Conservation (phyloP, 352 stramenopile species). For the Globisporangium carolinianum region DNA sequence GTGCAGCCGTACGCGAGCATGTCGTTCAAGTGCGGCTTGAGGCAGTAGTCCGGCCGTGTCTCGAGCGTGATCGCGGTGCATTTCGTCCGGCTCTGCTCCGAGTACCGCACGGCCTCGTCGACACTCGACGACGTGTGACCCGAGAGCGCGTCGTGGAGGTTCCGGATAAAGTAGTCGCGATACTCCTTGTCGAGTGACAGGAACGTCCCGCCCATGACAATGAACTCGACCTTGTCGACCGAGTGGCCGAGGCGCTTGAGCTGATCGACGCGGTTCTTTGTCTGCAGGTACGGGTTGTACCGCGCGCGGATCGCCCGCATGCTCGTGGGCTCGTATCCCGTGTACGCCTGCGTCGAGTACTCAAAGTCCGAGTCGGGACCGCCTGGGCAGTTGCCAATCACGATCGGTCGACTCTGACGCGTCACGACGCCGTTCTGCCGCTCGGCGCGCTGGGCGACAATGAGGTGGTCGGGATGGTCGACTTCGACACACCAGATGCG, state of each 20-base stretch:
- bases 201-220: constrained; percentile 98
- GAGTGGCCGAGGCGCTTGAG: constrained; percentile 85
- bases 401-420: constrained; percentile 7
- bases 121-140: constrained; percentile 89
- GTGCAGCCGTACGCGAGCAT: constrained; percentile 97
- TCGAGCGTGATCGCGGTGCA: constrained; percentile 96
- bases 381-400: constrained; percentile 68
- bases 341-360: constrained; percentile 96
- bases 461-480: constrained; percentile 10
- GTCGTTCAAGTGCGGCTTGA: constrained; percentile 95
- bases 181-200: constrained; percentile 91
- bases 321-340: constrained; percentile 95
- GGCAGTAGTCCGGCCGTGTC: constrained; percentile 95
- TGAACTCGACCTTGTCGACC: constrained; percentile 97
- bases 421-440: constrained; percentile 7
- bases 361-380: constrained; percentile 97
- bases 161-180: constrained; percentile 96
- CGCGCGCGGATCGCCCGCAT: constrained; percentile 94
- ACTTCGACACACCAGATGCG: constrained; percentile 11
- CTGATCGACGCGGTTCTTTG: constrained; percentile 88
- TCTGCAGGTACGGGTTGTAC: constrained; percentile 94
- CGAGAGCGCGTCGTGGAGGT: constrained; percentile 94
- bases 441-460: constrained; percentile 8
- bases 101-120: constrained; percentile 91
- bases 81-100: constrained; percentile 80